Percentiles rank a stretch among this genome's conserved stretches.
These are phyloP conservation scores for Chrysosporium keratinophilum DNA, from an alignment of 2,329 filamentous ascomycete species.

Conservation along the genomic window DNA sequence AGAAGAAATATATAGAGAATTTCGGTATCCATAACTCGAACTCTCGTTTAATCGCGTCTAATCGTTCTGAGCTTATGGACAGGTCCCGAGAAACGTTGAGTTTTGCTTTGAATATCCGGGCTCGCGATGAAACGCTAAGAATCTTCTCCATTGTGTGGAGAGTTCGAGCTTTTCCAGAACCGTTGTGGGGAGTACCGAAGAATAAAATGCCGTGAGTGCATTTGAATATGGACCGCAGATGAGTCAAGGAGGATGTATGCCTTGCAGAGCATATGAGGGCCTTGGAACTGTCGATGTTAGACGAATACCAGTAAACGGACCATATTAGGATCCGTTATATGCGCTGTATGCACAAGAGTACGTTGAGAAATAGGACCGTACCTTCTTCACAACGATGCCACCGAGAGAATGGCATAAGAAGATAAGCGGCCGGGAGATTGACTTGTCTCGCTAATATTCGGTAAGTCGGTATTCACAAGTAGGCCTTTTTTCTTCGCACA, in stretches of 20 bases:
- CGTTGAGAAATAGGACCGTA: slow-evolving; percentile 16
- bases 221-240: slow-evolving; percentile 31
- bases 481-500: neutral
- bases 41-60: slow-evolving; percentile 33
- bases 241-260: slow-evolving; percentile 19
- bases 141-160: slow-evolving; percentile 22
- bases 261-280: slow-evolving; percentile 29
- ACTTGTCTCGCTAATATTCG: slow-evolving; percentile 23
- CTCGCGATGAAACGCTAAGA: slow-evolving; percentile 23
- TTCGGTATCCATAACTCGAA: slow-evolving; percentile 30
- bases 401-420: slow-evolving; percentile 36
- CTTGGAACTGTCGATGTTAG: slow-evolving; percentile 16
- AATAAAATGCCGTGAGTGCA: slow-evolving; percentile 31
- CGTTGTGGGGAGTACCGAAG: slow-evolving; percentile 31
- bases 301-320: neutral
- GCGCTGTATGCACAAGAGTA: neutral
- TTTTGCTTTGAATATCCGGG: slow-evolving; percentile 20
- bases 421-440: slow-evolving; percentile 29
- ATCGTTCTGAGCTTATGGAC: slow-evolving; percentile 35
- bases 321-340: neutral
- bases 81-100: slow-evolving; percentile 46
- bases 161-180: slow-evolving; percentile 26
- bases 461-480: neutral
- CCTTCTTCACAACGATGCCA: slow-evolving; percentile 34
- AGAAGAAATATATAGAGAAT: slow-evolving; percentile 28